Evolutionary conservation across 108 stramenopile genomes (phyloP), one percentile per base, ranked within the genome.

Genomic region (Cylindrotheca fusiformis): DNA sequence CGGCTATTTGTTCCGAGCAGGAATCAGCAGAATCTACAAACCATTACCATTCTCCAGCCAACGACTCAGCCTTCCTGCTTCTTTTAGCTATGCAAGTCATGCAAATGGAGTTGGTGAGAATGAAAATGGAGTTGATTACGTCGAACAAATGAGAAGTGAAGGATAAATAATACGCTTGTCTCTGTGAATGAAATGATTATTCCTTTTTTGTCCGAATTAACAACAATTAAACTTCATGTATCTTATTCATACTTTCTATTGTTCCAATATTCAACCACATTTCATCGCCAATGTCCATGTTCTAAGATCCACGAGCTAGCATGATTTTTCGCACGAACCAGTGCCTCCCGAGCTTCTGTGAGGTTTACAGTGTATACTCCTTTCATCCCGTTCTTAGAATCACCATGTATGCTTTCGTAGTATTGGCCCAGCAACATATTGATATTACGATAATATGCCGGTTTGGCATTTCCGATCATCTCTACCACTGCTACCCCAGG

Each of bases 21-120:
- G 78, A n/a, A 55, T 79, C 2, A 75, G 69, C 4, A 75, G 63
- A n/a, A 74, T 83, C 32, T 83, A 79, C 68, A 56, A 72, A 52
- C 82, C 82, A 12, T 55, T 66, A 23, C 67, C 74, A n/a, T 20
- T 68, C 55, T 68, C 74, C 55, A 68, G 60, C 32, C 55, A 55
- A 10, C 55, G 74, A 26, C 46, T 74, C 24, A 52, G 48, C 12
- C 55, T 74, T 18, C 72, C 72, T 5, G 72, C 72, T 19, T 74
- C 72, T 10, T 67, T 61, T 32, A 74, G 72, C 51, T 74, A 74
- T 56, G 72, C 63, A 29, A 65, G 71, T 30, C 60, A 44, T 1
- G 60, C 48, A 6, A 48, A 52, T 24, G 51, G 63, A 22, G 31
- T 41, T 8, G 36, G 36, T 41, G 36, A 41, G 14, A 41, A 41